Evolutionary conservation across 768 basidiomycete species (phyloP).

Genomic region (Dioszegia hungarica): DNA sequence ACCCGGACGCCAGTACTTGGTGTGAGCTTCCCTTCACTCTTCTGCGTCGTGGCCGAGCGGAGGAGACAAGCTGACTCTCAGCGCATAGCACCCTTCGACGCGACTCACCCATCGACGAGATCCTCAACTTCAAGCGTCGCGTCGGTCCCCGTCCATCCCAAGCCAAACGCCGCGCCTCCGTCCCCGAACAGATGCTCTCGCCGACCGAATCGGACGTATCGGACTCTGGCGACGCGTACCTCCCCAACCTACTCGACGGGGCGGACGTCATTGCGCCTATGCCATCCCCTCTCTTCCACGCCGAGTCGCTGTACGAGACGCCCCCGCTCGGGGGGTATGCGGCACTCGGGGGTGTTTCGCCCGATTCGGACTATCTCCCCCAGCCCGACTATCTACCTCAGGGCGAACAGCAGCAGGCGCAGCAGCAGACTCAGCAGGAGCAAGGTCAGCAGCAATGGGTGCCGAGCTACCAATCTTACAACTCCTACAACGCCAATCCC

Average conservation of each 20-base stretch:
- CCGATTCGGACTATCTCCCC: background rate
- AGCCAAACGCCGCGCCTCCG: slow-evolving; percentile 13
- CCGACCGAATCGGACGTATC: slow-evolving; percentile 24
- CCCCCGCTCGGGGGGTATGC: no score
- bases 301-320: no score
- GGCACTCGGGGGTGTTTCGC: background rate
- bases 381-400: background rate
- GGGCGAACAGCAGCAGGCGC: background rate
- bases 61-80: slow-evolving; percentile 41
- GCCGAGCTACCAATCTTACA: no score
- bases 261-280: slow-evolving; percentile 13
- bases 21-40: slow-evolving; percentile 57
- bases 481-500: no score
- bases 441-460: no score
- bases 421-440: no score
- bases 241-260: slow-evolving; percentile 20
- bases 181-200: slow-evolving; percentile 13
- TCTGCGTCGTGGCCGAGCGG: background rate
- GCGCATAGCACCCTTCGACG: slow-evolving; percentile 89
- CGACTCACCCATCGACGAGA: slow-evolving; percentile 80
- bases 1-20: slow-evolving; percentile 95
- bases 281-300: background rate
- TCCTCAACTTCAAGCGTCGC: slow-evolving; percentile 90
- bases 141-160: slow-evolving; percentile 68
- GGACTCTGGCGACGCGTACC: slow-evolving; percentile 32